Evolutionary conservation across 2,329 filamentous ascomycete species (phyloP).

Genomic region (Talaromyces sp.): DNA sequence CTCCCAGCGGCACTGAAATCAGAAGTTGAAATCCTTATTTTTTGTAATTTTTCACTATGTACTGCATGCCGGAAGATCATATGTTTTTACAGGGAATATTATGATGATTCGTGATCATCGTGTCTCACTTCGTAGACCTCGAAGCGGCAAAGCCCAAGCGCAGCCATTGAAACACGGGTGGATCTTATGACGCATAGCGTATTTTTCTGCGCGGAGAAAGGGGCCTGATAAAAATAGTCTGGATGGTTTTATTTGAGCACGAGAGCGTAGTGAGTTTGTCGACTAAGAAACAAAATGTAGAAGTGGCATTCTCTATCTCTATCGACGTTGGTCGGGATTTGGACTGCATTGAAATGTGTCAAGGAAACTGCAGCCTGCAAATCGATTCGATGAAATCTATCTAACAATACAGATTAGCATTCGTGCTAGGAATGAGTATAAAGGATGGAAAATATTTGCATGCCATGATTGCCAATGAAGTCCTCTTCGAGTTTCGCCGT

Average conservation of each 20-base stretch:
- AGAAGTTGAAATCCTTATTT: not conserved
- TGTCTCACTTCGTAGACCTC: not conserved
- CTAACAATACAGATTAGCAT: not conserved
- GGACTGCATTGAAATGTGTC: not conserved
- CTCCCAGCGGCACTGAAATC: not conserved
- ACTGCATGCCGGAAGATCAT: not conserved
- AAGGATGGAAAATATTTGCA: not conserved
- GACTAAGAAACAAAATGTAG: not conserved
- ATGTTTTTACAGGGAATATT: not conserved
- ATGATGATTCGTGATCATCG: not conserved
- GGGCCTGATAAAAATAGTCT: not conserved
- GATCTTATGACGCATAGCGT: conserved; percentile 12
- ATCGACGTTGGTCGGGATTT: not conserved
- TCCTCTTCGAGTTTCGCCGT: not conserved
- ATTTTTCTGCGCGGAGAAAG: not conserved
- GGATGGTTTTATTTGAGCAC: not conserved
- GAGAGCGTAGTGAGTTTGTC: not conserved
- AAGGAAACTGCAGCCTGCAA: not conserved
- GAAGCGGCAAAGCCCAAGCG: conserved; percentile 6
- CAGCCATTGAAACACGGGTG: not conserved
- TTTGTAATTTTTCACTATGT: not conserved
- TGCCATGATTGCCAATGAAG: not conserved
- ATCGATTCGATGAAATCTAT: not conserved
- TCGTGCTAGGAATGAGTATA: too few species aligned
- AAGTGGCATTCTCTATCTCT: not conserved